These are phyloP conservation scores for Xylaria palmicola DNA, from an alignment of 495 filamentous ascomycete species.

Conservation along the genomic window DNA sequence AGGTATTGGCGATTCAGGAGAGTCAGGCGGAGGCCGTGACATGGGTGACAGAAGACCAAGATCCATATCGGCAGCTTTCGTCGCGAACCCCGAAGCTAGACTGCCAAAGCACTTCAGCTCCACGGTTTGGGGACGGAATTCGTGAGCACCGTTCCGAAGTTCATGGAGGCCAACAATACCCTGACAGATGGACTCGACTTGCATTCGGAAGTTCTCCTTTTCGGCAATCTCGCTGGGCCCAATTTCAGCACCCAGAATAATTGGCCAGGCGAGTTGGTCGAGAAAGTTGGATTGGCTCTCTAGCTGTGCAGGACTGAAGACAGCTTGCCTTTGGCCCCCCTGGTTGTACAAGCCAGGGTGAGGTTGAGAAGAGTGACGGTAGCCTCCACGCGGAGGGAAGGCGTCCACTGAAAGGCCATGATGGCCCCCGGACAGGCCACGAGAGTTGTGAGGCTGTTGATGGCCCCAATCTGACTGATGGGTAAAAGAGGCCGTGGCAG, in stretches of 20 bases:
- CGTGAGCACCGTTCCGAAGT: constrained; percentile 22
- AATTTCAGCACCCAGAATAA: constrained; percentile 49
- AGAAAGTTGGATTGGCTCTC: constrained; percentile 46
- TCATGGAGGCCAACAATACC: constrained; percentile 53
- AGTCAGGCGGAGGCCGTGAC: constrained; percentile 48
- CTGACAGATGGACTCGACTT: constrained; percentile 57
- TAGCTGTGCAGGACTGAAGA: constrained; percentile 35
- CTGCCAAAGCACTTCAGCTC: constrained; percentile 70
- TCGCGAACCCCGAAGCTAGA: constrained; percentile 70
- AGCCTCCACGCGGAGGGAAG: constrained; percentile 21
- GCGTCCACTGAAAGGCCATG: constrained; percentile 20
- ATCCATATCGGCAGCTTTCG: constrained; percentile 73
- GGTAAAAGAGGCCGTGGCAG: not conserved
- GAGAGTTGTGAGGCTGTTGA: constrained; percentile 6
- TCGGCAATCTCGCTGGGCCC: constrained; percentile 51
- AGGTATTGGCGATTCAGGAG: constrained; percentile 55
- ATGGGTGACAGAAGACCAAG: constrained; percentile 62
- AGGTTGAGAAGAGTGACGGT: constrained; percentile 1
- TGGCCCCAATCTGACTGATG: constrained; percentile 22
- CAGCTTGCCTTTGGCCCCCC: constrained; percentile 14
- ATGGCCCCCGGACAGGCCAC: constrained; percentile 17
- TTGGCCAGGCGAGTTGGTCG: constrained; percentile 40
- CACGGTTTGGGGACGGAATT: constrained; percentile 52
- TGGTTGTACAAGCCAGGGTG: constrained; percentile 21
- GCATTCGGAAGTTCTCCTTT: constrained; percentile 61